Evolutionary conservation across 2,329 filamentous ascomycete species (phyloP).

Genomic region (Cladophialophora bantiana): DNA sequence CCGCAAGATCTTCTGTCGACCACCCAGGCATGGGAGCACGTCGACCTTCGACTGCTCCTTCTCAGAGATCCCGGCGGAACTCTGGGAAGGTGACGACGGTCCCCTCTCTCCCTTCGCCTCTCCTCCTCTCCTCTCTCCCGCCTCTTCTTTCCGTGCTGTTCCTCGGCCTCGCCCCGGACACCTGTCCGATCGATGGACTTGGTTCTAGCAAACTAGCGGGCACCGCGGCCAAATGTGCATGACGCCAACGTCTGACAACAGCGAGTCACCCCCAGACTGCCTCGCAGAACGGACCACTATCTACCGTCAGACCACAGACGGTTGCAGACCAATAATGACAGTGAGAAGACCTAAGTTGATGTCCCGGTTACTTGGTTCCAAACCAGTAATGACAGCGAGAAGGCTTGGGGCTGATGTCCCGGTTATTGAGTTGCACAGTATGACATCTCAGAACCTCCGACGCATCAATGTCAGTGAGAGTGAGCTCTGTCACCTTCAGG

Average conservation of each 20-base stretch:
- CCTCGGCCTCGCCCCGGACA: constrained; percentile 5
- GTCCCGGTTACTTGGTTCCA: constrained; percentile 8
- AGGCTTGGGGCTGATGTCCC: neutral
- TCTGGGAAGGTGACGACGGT: neutral
- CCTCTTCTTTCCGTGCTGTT: neutral
- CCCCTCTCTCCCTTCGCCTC: neutral
- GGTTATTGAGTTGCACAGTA: constrained; percentile 7
- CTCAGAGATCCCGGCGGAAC: constrained; percentile 7
- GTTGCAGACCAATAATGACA: constrained; percentile 8
- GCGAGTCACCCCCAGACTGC: constrained; percentile 19
- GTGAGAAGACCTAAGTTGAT: neutral
- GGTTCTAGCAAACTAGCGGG: constrained; percentile 1
- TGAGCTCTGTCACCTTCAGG: neutral
- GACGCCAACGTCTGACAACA: constrained; percentile 18
- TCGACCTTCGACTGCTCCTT: constrained; percentile 14
- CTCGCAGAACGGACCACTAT: constrained; percentile 8
- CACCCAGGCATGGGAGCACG: neutral
- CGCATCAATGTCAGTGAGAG: neutral
- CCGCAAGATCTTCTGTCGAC: neutral
- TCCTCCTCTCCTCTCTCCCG: neutral
- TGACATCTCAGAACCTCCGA: constrained; percentile 1
- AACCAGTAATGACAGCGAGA: constrained; percentile 7
- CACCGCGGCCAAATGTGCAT: constrained; percentile 19
- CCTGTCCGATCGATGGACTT: constrained; percentile 11
- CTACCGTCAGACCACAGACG: constrained; percentile 12